phyloP scores from a whole-genome alignment of 257 asterid genomes.

The Jacaranda copaia region DNA sequence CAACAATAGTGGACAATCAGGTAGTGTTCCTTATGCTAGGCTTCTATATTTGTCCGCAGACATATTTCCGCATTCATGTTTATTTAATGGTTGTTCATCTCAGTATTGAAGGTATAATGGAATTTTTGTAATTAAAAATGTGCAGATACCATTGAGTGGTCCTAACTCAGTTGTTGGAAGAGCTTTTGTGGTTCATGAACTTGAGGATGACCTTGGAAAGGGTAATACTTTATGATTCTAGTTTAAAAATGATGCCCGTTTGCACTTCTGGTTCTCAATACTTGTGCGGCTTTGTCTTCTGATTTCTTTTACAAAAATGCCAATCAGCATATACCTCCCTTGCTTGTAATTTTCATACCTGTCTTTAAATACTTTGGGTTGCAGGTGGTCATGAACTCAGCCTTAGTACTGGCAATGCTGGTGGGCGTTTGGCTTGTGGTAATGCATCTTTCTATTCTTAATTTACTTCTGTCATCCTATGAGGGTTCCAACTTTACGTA shows the following conservation, averaged over 20 bases:
- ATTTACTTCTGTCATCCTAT: slow-evolving; percentile 18
- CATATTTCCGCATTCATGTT: background rate
- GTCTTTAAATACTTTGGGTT: slow-evolving; percentile 18
- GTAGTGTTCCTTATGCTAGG: slow-evolving; percentile 42
- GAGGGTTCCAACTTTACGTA: background rate
- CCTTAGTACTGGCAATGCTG: slow-evolving; percentile 92
- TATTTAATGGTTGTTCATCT: slow-evolving; percentile 17
- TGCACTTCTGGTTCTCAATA: slow-evolving; percentile 16
- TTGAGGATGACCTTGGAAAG: slow-evolving; percentile 96
- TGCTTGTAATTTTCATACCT: slow-evolving; percentile 1
- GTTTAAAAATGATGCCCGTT: background rate
- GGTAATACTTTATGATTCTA: slow-evolving; percentile 53
- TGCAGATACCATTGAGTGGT: slow-evolving; percentile 85
- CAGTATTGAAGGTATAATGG: background rate
- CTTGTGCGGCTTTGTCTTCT: background rate
- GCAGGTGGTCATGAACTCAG: slow-evolving; percentile 98
- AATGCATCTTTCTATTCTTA: slow-evolving; percentile 42
- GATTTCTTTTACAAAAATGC: background rate
- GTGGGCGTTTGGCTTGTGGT: slow-evolving; percentile 98
- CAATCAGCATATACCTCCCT: background rate
- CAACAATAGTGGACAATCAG: slow-evolving; percentile 81
- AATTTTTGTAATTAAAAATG: slow-evolving; percentile 7
- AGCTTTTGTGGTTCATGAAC: slow-evolving; percentile 96
- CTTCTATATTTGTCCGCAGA: slow-evolving; percentile 16
- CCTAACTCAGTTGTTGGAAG: slow-evolving; percentile 91